Percentiles rank a stretch among this genome's conserved stretches.
phyloP scores from a whole-genome alignment of 495 filamentous ascomycete genomes.

The Penicillium atrosanguineum region DNA sequence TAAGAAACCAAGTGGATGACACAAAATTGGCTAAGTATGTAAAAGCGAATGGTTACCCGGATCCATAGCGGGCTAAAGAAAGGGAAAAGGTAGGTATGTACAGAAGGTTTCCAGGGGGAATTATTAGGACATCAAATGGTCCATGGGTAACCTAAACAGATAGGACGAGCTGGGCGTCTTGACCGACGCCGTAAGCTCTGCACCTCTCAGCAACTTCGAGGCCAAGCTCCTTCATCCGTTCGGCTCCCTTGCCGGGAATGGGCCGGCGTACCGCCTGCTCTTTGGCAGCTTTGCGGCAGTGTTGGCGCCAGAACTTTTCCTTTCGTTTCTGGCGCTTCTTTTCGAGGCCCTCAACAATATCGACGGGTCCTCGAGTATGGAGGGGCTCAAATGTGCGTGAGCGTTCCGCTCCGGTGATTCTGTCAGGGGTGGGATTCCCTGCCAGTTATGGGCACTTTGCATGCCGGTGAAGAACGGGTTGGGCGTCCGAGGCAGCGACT shows the following conservation, averaged over 20 bases:
- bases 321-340: conserved; percentile 86
- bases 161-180: conserved; percentile 72
- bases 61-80: conserved; percentile 17
- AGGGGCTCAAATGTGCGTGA: conserved; percentile 42
- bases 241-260: conserved; percentile 78
- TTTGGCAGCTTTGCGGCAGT: conserved; percentile 65
- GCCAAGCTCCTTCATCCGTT: conserved; percentile 92
- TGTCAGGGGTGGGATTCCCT: conserved; percentile 27
- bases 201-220: conserved; percentile 74
- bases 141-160: conserved; percentile 56
- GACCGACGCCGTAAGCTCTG: conserved; percentile 61
- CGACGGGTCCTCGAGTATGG: conserved; percentile 80
- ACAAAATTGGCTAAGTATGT: conserved; percentile 25
- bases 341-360: conserved; percentile 95
- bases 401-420: conserved; percentile 37
- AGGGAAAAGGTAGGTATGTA: conserved; percentile 38
- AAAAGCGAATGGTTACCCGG: conserved; percentile 25
- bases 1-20: conserved; percentile 22
- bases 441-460: conserved; percentile 37
- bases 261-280: conserved; percentile 57
- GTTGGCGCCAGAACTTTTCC: conserved; percentile 85
- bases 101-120: conserved; percentile 20
- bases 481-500: conserved; percentile 72
- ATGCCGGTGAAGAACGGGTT: conserved; percentile 60
- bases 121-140: conserved; percentile 18